A percentile compares a stretch with the other conserved stretches of the same genome.
phyloP scores from a whole-genome alignment of 768 basidiomycete genomes.

The Pleurotus tuoliensis region DNA sequence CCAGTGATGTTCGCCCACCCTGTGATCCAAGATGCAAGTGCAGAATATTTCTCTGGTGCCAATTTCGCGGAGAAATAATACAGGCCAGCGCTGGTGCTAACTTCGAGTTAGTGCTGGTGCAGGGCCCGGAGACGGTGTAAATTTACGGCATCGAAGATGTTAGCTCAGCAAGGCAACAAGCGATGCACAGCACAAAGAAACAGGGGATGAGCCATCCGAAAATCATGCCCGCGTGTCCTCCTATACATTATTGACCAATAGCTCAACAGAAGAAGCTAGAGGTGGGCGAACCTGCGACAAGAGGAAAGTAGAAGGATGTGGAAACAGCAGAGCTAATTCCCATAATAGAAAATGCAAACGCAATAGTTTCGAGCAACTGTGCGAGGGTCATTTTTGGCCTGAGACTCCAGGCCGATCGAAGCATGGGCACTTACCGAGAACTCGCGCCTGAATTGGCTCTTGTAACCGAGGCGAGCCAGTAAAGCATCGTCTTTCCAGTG shows the following conservation, averaged over 20 bases:
- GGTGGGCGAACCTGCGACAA: constrained; percentile 39
- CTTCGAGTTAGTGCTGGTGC: neutral
- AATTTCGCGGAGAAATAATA: constrained; percentile 64
- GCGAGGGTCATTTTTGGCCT: too few relatives aligned
- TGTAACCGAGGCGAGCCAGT: constrained; percentile 53
- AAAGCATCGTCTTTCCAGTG: constrained; percentile 32
- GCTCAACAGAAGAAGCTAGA: neutral
- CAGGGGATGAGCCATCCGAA: constrained; percentile 61
- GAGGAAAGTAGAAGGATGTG: constrained; percentile 48
- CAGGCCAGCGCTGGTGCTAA: constrained; percentile 56
- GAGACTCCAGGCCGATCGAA: neutral
- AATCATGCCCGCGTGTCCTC: constrained; percentile 65
- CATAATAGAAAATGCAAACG: constrained; percentile 60
- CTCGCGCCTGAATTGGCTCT: constrained; percentile 53
- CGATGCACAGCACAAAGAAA: constrained; percentile 53
- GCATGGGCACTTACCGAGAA: constrained; percentile 41
- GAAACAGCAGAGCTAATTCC: constrained; percentile 54
- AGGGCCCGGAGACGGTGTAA: neutral
- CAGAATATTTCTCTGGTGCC: constrained; percentile 42
- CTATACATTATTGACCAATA: constrained; percentile 20
- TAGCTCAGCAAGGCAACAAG: constrained; percentile 52
- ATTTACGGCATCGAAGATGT: constrained; percentile 61
- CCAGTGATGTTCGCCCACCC: constrained; percentile 64
- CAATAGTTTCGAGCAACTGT: constrained; percentile 49
- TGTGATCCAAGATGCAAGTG: constrained; percentile 55